phyloP scores from a whole-genome alignment of 768 basidiomycete genomes.

The Lactarius pseudohatsudake region DNA sequence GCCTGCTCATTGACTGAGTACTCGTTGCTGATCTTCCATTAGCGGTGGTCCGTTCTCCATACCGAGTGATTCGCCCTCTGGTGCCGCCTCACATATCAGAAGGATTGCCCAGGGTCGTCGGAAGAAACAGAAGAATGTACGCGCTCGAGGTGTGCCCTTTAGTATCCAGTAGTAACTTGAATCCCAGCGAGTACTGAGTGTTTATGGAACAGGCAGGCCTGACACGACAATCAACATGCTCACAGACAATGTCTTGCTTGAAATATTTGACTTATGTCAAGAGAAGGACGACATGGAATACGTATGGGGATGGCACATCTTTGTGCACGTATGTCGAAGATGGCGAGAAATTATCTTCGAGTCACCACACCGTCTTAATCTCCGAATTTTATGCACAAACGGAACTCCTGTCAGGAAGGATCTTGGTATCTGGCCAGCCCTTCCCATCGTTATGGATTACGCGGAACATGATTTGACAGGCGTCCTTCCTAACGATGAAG shows the following conservation, averaged over 20 bases:
- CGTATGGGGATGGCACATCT: no score
- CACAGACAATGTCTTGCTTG: background rate
- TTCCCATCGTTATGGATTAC: background rate
- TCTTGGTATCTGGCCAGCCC: background rate
- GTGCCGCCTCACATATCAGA: background rate
- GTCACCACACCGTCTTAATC: background rate
- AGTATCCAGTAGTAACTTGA: background rate
- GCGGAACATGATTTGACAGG: no score
- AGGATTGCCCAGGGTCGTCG: background rate
- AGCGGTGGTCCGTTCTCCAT: no score
- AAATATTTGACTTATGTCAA: background rate
- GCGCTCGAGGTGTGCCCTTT: background rate
- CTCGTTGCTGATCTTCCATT: no score
- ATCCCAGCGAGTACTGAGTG: background rate
- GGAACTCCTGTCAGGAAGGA: background rate
- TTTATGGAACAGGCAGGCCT: background rate
- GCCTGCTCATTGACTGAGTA: no score
- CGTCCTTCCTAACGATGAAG: background rate
- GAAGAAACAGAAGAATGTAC: background rate
- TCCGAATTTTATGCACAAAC: background rate
- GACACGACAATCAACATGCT: background rate
- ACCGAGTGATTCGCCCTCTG: background rate
- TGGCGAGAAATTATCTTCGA: background rate
- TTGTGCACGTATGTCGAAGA: background rate
- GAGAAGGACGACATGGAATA: no score